Conservation (phyloP, 305 asterid genomes). For the Solanum hybrid region DNA sequence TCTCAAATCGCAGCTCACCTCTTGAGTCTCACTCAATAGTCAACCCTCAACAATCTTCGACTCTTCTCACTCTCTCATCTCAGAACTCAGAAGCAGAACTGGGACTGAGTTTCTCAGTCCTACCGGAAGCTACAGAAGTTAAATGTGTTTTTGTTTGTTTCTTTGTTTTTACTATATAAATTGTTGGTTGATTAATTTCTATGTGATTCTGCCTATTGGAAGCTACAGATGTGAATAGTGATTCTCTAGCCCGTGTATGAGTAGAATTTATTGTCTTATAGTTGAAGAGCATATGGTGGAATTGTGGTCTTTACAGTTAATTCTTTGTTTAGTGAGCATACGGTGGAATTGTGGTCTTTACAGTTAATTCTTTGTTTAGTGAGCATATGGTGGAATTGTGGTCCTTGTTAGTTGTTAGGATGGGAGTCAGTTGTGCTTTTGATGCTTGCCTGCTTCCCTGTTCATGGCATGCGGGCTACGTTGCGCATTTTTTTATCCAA, state of each 20-base stretch:
- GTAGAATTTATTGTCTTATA: neutral
- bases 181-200: neutral
- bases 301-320: neutral
- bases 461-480: neutral
- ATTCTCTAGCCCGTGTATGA: neutral
- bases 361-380: neutral
- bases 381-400: neutral
- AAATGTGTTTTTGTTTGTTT: neutral
- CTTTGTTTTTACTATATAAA: neutral
- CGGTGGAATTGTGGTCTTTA: neutral
- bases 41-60: neutral
- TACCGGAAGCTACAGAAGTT: neutral
- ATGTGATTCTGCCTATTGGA: neutral
- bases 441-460: neutral
- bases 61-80: neutral
- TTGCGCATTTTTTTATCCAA: neutral
- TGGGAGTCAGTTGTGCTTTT: neutral
- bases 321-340: neutral
- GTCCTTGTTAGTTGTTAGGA: neutral
- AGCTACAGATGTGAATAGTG: neutral
- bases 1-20: neutral
- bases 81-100: neutral
- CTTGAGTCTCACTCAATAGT: neutral
- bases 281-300: neutral
- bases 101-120: neutral